phyloP scores from a whole-genome alignment of 805 yeast genomes.

The Komagataella kurtzmanii region DNA sequence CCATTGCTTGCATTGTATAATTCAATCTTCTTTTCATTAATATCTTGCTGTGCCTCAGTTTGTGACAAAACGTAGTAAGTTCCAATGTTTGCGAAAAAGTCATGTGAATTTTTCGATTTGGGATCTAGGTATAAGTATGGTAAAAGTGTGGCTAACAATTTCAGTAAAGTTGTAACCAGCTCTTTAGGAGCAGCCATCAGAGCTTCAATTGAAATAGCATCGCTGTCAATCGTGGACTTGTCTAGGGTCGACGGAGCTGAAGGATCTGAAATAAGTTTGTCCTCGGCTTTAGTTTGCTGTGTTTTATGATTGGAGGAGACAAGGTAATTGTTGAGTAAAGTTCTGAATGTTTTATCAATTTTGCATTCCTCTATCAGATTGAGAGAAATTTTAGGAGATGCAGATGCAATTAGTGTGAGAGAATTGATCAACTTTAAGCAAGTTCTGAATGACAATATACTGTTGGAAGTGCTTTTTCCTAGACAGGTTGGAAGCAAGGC shows the following conservation, averaged over 20 bases:
- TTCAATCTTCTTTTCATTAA: slow-evolving; percentile 19
- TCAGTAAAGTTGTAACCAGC: slow-evolving; percentile 38
- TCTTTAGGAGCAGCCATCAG: slow-evolving; percentile 65
- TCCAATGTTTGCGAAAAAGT: slow-evolving; percentile 11
- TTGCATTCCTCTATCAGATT: slow-evolving; percentile 32
- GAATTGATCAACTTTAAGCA: slow-evolving; percentile 30
- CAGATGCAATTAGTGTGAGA: slow-evolving; percentile 25
- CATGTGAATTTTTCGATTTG: neutral
- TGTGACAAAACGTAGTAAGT: slow-evolving; percentile 16
- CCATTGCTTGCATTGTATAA: slow-evolving; percentile 10
- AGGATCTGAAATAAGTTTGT: neutral
- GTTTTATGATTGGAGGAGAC: neutral
- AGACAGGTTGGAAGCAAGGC: slow-evolving; percentile 14
- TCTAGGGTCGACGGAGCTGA: neutral
- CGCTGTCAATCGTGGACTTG: slow-evolving; percentile 8
- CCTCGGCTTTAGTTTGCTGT: neutral
- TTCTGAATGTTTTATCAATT: slow-evolving; percentile 31
- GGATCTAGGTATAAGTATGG: neutral
- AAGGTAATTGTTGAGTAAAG: slow-evolving; percentile 21
- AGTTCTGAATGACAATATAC: slow-evolving; percentile 20
- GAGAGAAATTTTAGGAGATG: slow-evolving; percentile 27
- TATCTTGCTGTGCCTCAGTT: slow-evolving; percentile 8
- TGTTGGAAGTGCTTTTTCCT: slow-evolving; percentile 12
- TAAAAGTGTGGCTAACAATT: slow-evolving; percentile 34
- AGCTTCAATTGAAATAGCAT: slow-evolving; percentile 43